Evolutionary conservation across 2,329 filamentous ascomycete genomes (phyloP).

Genomic region (Fusarium sulawesiense): DNA sequence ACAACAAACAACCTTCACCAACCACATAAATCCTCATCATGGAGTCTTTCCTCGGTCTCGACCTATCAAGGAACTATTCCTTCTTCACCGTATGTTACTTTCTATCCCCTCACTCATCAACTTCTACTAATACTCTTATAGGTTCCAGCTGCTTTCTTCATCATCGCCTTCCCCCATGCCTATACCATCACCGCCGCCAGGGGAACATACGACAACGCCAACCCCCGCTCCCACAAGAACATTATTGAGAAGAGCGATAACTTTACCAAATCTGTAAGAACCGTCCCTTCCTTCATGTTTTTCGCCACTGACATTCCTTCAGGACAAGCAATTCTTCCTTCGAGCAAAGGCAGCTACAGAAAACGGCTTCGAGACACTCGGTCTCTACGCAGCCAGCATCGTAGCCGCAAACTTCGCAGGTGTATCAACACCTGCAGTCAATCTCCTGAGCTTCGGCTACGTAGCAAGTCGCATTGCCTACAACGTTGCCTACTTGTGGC

Average conservation of each 20-base stretch:
- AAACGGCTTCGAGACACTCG: conserved; percentile 60
- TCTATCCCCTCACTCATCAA: neutral
- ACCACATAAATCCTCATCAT: conserved; percentile 37
- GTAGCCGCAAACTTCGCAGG: conserved; percentile 60
- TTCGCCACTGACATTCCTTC: neutral
- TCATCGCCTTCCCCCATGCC: conserved; percentile 51
- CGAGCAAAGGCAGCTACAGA: conserved; percentile 62
- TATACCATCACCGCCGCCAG: conserved; percentile 46
- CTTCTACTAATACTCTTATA: conserved; percentile 25
- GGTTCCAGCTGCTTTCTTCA: conserved; percentile 56
- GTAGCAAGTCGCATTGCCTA: conserved; percentile 55
- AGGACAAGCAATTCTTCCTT: conserved; percentile 66
- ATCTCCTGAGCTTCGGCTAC: conserved; percentile 55
- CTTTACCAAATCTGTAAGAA: conserved; percentile 47
- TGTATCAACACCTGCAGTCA: conserved; percentile 53
- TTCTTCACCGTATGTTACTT: conserved; percentile 45
- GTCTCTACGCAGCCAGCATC: conserved; percentile 57
- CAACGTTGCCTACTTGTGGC: conserved; percentile 57
- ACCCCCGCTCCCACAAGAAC: conserved; percentile 53
- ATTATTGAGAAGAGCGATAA: conserved; percentile 49
- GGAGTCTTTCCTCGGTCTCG: conserved; percentile 49
- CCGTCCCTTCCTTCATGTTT: too few relatives aligned
- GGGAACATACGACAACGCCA: conserved; percentile 52
- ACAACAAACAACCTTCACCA: neutral
- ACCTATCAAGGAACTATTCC: conserved; percentile 53